Evolutionary conservation across 2,329 filamentous ascomycete genomes (phyloP).

Genomic region (Hypoxylon sp.): DNA sequence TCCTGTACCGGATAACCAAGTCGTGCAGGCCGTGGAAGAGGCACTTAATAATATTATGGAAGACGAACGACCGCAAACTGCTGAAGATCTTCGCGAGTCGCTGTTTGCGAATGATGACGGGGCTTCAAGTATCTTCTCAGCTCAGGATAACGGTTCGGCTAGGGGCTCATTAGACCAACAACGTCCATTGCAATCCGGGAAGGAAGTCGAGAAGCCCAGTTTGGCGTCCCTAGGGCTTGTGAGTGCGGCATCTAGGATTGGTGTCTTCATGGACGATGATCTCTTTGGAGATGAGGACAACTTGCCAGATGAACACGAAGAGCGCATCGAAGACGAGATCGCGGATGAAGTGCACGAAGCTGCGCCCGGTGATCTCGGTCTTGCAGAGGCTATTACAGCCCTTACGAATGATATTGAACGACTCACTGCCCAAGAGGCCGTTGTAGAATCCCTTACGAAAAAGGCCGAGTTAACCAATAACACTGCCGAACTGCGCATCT

Average conservation of each 20-base stretch:
- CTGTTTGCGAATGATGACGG: constrained; percentile 73
- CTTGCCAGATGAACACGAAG: constrained; percentile 88
- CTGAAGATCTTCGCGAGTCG: constrained; percentile 75
- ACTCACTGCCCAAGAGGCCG: constrained; percentile 86
- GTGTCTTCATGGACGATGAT: constrained; percentile 94
- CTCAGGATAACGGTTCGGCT: constrained; percentile 70
- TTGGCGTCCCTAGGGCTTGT: constrained; percentile 93
- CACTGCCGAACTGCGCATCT: constrained; percentile 89
- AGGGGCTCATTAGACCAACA: constrained; percentile 57
- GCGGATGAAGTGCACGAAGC: constrained; percentile 93
- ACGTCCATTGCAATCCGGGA: constrained; percentile 54
- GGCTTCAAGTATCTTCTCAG: constrained; percentile 65
- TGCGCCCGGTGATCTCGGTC: constrained; percentile 90
- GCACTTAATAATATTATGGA: constrained; percentile 94
- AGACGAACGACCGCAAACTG: constrained; percentile 75
- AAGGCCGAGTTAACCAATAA: constrained; percentile 99
- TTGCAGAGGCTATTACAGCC: constrained; percentile 91
- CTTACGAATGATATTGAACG: constrained; percentile 94
- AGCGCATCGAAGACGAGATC: constrained; percentile 73
- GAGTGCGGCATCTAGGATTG: constrained; percentile 86
- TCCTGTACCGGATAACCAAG: constrained; percentile 77
- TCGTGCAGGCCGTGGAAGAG: constrained; percentile 93
- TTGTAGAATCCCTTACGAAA: constrained; percentile 89
- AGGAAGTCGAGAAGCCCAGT: constrained; percentile 79
- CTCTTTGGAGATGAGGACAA: constrained; percentile 91